These are phyloP conservation scores for Tolypocladium tropicale DNA, from an alignment of 2,329 filamentous ascomycete species.

Conservation along the genomic window DNA sequence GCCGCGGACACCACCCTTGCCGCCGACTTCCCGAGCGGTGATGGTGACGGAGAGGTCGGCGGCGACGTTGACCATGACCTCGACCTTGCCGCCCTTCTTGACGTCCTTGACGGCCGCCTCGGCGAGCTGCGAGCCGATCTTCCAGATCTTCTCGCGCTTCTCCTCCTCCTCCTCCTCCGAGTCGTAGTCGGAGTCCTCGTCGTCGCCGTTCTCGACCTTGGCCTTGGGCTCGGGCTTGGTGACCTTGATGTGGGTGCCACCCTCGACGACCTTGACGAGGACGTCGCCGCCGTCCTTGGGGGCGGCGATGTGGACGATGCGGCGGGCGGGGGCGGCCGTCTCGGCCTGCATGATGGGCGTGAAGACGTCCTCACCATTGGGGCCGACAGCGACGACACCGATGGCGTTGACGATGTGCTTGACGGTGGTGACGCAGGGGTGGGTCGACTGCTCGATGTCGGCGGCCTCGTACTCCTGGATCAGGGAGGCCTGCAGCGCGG, in stretches of 20 bases:
- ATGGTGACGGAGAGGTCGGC: conserved; percentile 72
- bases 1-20: conserved; percentile 73
- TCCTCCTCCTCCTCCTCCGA: conserved; percentile 77
- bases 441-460: conserved; percentile 92
- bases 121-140: conserved; percentile 70
- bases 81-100: conserved; percentile 83
- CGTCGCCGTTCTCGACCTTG: conserved; percentile 54
- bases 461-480: conserved; percentile 90
- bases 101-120: conserved; percentile 76
- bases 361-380: conserved; percentile 58
- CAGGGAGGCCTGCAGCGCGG: conserved; percentile 88
- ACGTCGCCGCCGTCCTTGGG: conserved; percentile 80
- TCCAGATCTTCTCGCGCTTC: conserved; percentile 84
- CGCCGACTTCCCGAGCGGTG: conserved; percentile 76
- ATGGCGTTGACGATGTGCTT: conserved; percentile 84
- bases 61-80: conserved; percentile 83
- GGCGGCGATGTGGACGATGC: conserved; percentile 67
- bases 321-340: conserved; percentile 81
- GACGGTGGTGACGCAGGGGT: conserved; percentile 88
- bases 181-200: conserved; percentile 49
- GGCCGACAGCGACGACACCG: conserved; percentile 62
- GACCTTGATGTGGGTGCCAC: conserved; percentile 82
- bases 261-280: conserved; percentile 80
- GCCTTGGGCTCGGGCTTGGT: conserved; percentile 75
- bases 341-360: conserved; percentile 72